These are phyloP conservation scores for button mushroom (Agaricus bisporus) DNA, from an alignment of 768 basidiomycete genomes.

Conservation along the genomic window DNA sequence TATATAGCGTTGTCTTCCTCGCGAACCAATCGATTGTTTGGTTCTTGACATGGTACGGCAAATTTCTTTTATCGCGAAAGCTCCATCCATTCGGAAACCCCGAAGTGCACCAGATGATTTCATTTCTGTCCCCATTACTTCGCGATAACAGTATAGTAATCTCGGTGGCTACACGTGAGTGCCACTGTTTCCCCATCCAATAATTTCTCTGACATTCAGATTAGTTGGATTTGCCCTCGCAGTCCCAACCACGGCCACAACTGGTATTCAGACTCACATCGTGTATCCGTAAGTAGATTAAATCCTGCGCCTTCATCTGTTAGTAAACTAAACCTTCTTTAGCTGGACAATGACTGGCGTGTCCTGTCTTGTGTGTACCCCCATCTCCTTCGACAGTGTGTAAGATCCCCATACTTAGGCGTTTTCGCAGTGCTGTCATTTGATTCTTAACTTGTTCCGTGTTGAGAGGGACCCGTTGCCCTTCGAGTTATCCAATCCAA, in stretches of 20 bases:
- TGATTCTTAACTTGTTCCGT: background rate
- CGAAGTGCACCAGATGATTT: background rate
- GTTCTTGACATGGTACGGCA: background rate
- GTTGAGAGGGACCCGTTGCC: background rate
- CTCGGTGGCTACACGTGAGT: background rate
- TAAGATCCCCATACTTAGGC: background rate
- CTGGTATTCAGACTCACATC: background rate
- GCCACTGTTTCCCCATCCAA: background rate
- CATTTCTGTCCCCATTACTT: background rate
- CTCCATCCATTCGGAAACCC: background rate
- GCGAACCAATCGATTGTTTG: background rate
- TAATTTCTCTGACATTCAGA: background rate
- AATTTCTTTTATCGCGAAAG: background rate
- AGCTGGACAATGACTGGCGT: background rate
- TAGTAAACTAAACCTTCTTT: background rate
- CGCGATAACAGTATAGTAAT: background rate
- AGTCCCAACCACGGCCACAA: background rate
- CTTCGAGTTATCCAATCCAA: background rate
- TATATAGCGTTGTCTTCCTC: background rate
- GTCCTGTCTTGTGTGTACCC: background rate
- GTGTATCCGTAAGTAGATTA: background rate
- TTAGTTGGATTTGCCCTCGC: background rate
- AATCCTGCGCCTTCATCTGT: too few species aligned
- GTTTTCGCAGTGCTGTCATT: background rate
- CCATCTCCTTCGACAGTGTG: background rate